Conservation (phyloP, 2,329 filamentous ascomycete species). For the Sporothrix brunneoviolacea region DNA sequence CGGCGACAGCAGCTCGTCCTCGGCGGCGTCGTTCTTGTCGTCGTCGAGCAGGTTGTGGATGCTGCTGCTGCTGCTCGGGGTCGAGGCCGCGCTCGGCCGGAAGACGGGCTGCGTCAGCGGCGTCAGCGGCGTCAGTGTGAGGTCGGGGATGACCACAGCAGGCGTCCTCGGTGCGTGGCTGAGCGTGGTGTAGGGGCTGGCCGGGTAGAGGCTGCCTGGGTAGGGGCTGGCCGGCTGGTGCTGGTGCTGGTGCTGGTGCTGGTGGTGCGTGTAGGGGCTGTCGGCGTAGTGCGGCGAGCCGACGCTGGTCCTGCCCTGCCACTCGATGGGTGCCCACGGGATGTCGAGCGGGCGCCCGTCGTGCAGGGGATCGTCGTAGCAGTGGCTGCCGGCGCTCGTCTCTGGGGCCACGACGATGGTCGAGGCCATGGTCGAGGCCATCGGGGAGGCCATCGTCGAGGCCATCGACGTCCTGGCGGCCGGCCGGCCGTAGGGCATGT, state of each 20-base stretch:
- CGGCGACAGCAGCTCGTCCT: conserved; percentile 1
- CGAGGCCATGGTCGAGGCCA: background rate
- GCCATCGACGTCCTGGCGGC: background rate
- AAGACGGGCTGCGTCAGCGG: too few relatives aligned
- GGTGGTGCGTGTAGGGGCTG: conserved; percentile 1
- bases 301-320: background rate
- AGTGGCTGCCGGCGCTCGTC: background rate
- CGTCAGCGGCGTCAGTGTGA: too few relatives aligned
- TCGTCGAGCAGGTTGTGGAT: background rate
- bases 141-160: too few relatives aligned
- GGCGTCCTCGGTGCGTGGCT: too few relatives aligned
- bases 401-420: conserved; percentile 4
- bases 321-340: conserved; percentile 6
- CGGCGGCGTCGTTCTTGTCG: background rate
- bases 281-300: background rate
- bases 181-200: too few relatives aligned
- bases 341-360: conserved; percentile 6
- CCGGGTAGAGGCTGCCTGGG: too few relatives aligned
- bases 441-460: background rate
- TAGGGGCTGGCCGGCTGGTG: background rate
- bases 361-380: background rate
- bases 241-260: background rate
- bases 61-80: background rate
- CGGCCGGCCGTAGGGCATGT: conserved; percentile 3
- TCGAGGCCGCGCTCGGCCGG: too few relatives aligned